Evolutionary conservation across 306 rosid genomes (phyloP), one percentile per base, ranked within the genome.

Genomic region (Betula pendula): DNA sequence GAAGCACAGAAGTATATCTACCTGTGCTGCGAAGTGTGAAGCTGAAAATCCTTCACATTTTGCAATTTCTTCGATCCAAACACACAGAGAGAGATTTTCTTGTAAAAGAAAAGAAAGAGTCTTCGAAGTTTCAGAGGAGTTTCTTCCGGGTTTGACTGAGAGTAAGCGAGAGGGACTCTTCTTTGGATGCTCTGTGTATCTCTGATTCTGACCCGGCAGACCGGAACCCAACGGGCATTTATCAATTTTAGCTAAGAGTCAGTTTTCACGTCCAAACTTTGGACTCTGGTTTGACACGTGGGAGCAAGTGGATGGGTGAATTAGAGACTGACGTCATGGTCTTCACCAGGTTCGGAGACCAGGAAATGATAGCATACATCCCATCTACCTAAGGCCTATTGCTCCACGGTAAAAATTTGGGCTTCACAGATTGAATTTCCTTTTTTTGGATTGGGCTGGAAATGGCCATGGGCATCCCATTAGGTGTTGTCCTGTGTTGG

Each of bases 241-340:
- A 73, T 84, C 65, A 53, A 88, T 70, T 73, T 4, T 31, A 75
- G 87, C 84, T 84, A 53, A 78, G 82, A 68, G 82, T 52, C 62
- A 71, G 86, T 83, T 85, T 82, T 84, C 71, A 73, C 77, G 82
- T 89, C 89, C 90, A 81, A 22, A 49, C 68, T 35, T 35, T 19
- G 44, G 13, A 5, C 1, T 38, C 25, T 12, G 15, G 70, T 10
- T 50, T 63, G 74, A 51, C 78, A 84, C 90, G 87, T 82, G 84
- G 73, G 76, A 31, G 22, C 6, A 20, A 3, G 20, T 14, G 43
- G 58, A 48, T 22, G 62, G 76, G 43, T 16, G 9, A 10, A 17
- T 77, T 68, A 47, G 14, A 52, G 68, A 24, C 71, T 68, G 75
- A 38, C 74, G 38, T 58, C 33, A 35, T 65, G 70, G 16, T 35